A percentile compares a stretch with the other conserved stretches of the same genome.
Conservation (phyloP, 140 eudicot species). For the Senecio squalidus region DNA sequence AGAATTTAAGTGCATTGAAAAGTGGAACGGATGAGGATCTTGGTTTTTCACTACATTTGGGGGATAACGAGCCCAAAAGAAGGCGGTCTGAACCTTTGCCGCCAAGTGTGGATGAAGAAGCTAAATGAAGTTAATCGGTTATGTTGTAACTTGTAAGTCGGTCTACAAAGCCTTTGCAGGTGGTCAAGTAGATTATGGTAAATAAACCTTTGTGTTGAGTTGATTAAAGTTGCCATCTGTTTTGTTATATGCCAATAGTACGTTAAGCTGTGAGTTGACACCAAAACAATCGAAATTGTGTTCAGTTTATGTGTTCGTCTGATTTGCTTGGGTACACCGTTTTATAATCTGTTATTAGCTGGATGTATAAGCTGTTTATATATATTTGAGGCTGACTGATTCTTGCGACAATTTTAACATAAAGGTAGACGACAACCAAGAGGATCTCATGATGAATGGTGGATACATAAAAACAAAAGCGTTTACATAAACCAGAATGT, state of each 20-base stretch:
- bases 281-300: not conserved
- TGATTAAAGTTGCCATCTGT: constrained; percentile 2
- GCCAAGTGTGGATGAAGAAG: constrained; percentile 36
- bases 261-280: not conserved
- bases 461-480: not conserved
- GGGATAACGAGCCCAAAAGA: constrained; percentile 87
- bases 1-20: constrained; percentile 70
- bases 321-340: not conserved
- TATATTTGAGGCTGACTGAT: not conserved
- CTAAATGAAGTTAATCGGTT: constrained; percentile 23
- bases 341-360: too few species aligned
- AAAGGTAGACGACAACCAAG: not conserved
- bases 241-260: constrained; percentile 22
- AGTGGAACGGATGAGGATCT: constrained; percentile 62
- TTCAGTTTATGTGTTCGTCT: not conserved
- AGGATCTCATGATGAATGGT: not conserved
- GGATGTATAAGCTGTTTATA: not conserved
- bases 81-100: constrained; percentile 67
- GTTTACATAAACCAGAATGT: constrained; percentile 11
- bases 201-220: constrained; percentile 10
- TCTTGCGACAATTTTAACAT: not conserved
- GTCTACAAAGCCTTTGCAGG: not conserved
- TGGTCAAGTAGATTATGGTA: constrained; percentile 7
- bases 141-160: not conserved
- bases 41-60: constrained; percentile 71